These are phyloP conservation scores for Epichloe aotearoae DNA, from an alignment of 2,329 filamentous ascomycete species.

Conservation along the genomic window DNA sequence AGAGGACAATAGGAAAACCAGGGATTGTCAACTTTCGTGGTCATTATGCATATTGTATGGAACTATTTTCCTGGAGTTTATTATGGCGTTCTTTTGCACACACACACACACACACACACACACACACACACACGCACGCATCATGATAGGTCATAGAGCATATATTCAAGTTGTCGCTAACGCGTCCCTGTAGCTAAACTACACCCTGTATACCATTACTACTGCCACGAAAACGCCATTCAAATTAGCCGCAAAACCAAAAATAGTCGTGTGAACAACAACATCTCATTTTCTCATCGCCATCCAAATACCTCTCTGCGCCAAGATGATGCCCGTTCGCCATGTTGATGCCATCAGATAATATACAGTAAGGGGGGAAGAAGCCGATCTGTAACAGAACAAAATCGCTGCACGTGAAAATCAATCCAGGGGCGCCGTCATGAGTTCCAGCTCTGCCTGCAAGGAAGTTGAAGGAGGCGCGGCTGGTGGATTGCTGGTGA, in stretches of 20 bases:
- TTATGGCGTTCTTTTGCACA: neutral
- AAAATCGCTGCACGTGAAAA: neutral
- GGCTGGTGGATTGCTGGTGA: constrained; percentile 19
- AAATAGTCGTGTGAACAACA: neutral
- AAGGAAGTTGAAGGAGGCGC: constrained; percentile 15
- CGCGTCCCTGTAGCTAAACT: too few species aligned
- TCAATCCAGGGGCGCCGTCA: constrained; percentile 21
- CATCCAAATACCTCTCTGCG: neutral
- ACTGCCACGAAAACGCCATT: too few species aligned
- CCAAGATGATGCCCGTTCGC: neutral
- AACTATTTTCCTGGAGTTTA: neutral
- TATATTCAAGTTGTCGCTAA: too few species aligned
- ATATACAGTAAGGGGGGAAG: too few species aligned
- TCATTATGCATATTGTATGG: constrained; percentile 1
- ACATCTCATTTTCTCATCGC: neutral
- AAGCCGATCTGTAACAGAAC: neutral
- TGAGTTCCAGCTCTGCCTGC: constrained; percentile 19
- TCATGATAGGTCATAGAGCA: neutral
- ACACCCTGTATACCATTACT: too few species aligned
- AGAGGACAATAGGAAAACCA: neutral
- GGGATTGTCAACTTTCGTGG: constrained; percentile 5
- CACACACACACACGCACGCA: neutral
- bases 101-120: neutral
- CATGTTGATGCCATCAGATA: neutral
- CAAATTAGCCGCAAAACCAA: too few species aligned